phyloP scores from a whole-genome alignment of 495 filamentous ascomycete genomes.

The Haplographium delicatum region DNA sequence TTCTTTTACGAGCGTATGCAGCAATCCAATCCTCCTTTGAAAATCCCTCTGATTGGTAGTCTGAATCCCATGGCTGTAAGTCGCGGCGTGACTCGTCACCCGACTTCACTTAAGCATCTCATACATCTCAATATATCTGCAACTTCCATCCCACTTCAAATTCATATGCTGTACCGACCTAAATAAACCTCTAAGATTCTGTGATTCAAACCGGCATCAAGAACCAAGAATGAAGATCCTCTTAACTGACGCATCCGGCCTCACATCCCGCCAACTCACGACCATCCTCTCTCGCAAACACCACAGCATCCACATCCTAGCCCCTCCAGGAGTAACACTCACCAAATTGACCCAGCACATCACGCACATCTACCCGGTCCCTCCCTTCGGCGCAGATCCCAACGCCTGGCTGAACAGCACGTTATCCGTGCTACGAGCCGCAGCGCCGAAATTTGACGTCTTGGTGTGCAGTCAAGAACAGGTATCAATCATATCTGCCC shows the following conservation, averaged over 20 bases:
- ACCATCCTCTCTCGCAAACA: constrained; percentile 11
- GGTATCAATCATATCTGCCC: constrained; percentile 3
- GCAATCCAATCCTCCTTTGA: too few relatives aligned
- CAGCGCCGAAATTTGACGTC: constrained; percentile 1
- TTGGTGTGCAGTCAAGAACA: constrained; percentile 11
- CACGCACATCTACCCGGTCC: not conserved
- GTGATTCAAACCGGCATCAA: too few relatives aligned
- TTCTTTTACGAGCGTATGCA: too few relatives aligned
- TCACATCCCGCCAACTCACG: constrained; percentile 7
- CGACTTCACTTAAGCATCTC: too few relatives aligned
- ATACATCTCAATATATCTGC: too few relatives aligned
- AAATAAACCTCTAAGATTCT: too few relatives aligned
- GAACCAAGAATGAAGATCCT: constrained; percentile 8
- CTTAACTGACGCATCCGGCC: constrained; percentile 2
- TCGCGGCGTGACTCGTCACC: too few relatives aligned
- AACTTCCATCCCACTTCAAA: too few relatives aligned
- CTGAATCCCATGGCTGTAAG: too few relatives aligned
- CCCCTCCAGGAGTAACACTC: not conserved
- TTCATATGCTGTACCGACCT: too few relatives aligned
- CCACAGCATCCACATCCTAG: constrained; percentile 6
- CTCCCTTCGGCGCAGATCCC: constrained; percentile 1
- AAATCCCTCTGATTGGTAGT: too few relatives aligned
- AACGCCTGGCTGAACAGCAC: constrained; percentile 4
- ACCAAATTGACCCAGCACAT: constrained; percentile 1
- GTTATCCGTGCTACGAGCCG: not conserved